phyloP scores from a whole-genome alignment of 306 rosid genomes.

The Alnus rubra region DNA sequence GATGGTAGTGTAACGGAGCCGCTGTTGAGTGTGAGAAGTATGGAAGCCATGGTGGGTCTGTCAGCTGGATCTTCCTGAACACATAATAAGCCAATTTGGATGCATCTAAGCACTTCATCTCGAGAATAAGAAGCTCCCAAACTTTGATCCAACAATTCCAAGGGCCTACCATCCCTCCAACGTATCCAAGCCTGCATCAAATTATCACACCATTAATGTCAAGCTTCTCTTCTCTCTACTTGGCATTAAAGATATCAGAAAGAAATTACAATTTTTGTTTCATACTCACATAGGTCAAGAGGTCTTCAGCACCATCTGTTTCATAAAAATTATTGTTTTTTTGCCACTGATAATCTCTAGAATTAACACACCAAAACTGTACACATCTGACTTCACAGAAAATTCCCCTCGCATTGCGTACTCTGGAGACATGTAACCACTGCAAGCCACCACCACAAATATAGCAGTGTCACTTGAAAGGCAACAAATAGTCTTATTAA shows the following conservation, averaged over 20 bases:
- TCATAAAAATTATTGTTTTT: conserved; percentile 25
- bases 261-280: background rate
- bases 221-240: too few relatives aligned
- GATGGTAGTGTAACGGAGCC: background rate
- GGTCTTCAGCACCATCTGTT: conserved; percentile 24
- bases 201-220: too few relatives aligned
- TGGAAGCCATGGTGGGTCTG: conserved; percentile 35
- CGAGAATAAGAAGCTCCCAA: background rate
- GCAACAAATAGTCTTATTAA: background rate
- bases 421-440: conserved; percentile 35
- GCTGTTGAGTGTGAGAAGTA: conserved; percentile 18
- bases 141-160: conserved; percentile 31
- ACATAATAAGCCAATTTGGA: conserved; percentile 35
- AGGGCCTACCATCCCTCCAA: background rate
- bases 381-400: conserved; percentile 30
- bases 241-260: background rate
- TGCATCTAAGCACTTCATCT: conserved; percentile 19
- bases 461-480: background rate
- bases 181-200: background rate
- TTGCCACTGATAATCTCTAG: conserved; percentile 32
- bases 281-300: conserved; percentile 27
- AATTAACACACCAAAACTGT: conserved; percentile 29
- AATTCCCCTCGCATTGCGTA: conserved; percentile 33
- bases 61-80: conserved; percentile 28
- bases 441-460: background rate